Conservation (phyloP, 1,284 basidiomycete genomes). For the Mycena sp. region DNA sequence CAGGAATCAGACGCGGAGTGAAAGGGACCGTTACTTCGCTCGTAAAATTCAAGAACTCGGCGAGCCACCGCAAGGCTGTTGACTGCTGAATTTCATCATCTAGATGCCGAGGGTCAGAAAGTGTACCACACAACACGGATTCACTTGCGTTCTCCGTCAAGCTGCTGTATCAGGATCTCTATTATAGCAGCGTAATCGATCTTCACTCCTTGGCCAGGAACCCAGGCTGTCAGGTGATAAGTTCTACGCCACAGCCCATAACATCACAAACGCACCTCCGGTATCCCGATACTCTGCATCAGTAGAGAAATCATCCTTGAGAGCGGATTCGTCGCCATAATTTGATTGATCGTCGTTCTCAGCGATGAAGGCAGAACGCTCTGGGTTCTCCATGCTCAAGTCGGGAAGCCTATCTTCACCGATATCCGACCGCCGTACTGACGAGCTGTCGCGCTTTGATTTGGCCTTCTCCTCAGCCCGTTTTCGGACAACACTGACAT, state of each 20-base stretch:
- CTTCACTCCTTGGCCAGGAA: constrained; percentile 92
- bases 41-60: constrained; percentile 90
- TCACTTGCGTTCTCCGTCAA: constrained; percentile 84
- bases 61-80: constrained; percentile 90
- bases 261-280: constrained; percentile 62
- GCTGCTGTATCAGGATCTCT: constrained; percentile 93
- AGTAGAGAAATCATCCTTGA: constrained; percentile 55
- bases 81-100: constrained; percentile 93
- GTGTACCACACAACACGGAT: constrained; percentile 2
- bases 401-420: constrained; percentile 59
- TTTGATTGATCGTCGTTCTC: constrained; percentile 60
- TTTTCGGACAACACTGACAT: constrained; percentile 79
- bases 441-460: constrained; percentile 49
- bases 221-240: constrained; percentile 70
- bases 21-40: constrained; percentile 95
- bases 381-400: constrained; percentile 56
- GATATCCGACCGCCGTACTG: constrained; percentile 50
- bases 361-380: constrained; percentile 60
- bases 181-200: constrained; percentile 94
- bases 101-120: constrained; percentile 41
- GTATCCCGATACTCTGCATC: constrained; percentile 67
- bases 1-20: constrained; percentile 91
- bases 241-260: background rate
- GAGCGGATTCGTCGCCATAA: constrained; percentile 53
- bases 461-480: constrained; percentile 64